A percentile compares a stretch with the other conserved stretches of the same genome.
phyloP scores from a whole-genome alignment of 306 rosid species.

The Mimosa pudica region DNA sequence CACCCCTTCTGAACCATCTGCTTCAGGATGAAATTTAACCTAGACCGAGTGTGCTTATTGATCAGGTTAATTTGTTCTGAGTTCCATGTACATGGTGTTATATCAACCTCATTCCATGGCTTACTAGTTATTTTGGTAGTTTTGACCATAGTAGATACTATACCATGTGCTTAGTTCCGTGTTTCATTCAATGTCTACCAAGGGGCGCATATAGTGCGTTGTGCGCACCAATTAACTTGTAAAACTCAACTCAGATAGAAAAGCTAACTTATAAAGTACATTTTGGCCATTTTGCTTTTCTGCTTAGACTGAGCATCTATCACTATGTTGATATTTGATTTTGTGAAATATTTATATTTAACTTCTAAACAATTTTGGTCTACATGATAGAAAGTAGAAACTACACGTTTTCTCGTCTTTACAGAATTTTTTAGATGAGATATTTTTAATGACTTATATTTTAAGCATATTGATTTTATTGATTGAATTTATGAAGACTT shows the following conservation, averaged over 20 bases:
- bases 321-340: neutral
- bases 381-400: too few relatives aligned
- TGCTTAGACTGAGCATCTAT: neutral
- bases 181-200: neutral
- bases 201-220: neutral
- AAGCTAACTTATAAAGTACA: too few relatives aligned
- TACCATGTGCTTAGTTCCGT: neutral
- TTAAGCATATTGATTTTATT: too few relatives aligned
- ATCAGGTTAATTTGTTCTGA: constrained; percentile 18
- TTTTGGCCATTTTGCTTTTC: neutral
- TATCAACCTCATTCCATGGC: constrained; percentile 10
- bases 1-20: constrained; percentile 33
- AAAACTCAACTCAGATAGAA: neutral
- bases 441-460: too few relatives aligned
- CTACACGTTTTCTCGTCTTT: too few relatives aligned
- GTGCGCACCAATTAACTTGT: neutral
- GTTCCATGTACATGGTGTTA: neutral
- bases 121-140: constrained; percentile 27
- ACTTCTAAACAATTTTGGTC: too few relatives aligned
- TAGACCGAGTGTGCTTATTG: neutral
- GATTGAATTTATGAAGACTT: too few relatives aligned
- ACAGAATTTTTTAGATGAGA: too few relatives aligned
- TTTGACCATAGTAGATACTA: neutral
- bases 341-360: too few relatives aligned
- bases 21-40: constrained; percentile 33